These are phyloP conservation scores for Colletotrichum sublineola DNA, from an alignment of 2,329 filamentous ascomycete genomes.

Conservation along the genomic window DNA sequence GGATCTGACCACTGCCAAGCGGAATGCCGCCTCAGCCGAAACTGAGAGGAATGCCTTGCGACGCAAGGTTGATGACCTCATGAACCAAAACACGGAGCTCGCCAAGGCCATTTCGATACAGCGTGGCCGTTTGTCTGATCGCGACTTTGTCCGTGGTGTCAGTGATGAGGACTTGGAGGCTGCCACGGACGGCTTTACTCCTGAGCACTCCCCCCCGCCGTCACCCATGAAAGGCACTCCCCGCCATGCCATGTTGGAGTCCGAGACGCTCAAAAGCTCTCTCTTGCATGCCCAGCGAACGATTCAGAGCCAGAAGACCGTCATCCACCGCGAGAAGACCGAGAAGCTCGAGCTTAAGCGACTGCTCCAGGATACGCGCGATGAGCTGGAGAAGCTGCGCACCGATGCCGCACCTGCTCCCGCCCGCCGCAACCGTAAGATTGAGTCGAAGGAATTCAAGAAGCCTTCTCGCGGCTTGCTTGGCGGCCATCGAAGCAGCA, in stretches of 20 bases:
- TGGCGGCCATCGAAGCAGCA: slow-evolving; percentile 79
- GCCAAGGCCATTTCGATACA: slow-evolving; percentile 84
- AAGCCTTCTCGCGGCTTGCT: slow-evolving; percentile 78
- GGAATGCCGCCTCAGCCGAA: slow-evolving; percentile 83
- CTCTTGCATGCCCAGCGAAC: slow-evolving; percentile 95
- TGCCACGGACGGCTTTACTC: slow-evolving; percentile 78
- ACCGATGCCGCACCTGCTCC: slow-evolving; percentile 61
- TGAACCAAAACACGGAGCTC: slow-evolving; percentile 90
- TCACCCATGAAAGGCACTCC: slow-evolving; percentile 94
- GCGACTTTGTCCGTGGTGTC: slow-evolving; percentile 69
- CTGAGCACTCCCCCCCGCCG: slow-evolving; percentile 89
- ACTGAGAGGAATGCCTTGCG: slow-evolving; percentile 83
- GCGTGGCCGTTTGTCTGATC: slow-evolving; percentile 75
- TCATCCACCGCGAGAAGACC: slow-evolving; percentile 97
- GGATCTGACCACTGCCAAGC: slow-evolving; percentile 86
- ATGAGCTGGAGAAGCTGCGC: slow-evolving; percentile 84
- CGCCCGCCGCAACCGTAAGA: slow-evolving; percentile 73
- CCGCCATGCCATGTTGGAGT: slow-evolving; percentile 90
- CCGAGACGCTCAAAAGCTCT: slow-evolving; percentile 94
- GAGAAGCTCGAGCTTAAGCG: slow-evolving; percentile 97
- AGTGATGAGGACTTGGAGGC: slow-evolving; percentile 75
- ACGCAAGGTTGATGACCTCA: slow-evolving; percentile 88
- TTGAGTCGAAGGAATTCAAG: slow-evolving; percentile 78
- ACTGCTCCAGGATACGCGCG: slow-evolving; percentile 93
- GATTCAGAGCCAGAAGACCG: slow-evolving; percentile 95